These are phyloP conservation scores for Hypholoma sublateritium DNA, from an alignment of 768 basidiomycete genomes.

Conservation along the genomic window DNA sequence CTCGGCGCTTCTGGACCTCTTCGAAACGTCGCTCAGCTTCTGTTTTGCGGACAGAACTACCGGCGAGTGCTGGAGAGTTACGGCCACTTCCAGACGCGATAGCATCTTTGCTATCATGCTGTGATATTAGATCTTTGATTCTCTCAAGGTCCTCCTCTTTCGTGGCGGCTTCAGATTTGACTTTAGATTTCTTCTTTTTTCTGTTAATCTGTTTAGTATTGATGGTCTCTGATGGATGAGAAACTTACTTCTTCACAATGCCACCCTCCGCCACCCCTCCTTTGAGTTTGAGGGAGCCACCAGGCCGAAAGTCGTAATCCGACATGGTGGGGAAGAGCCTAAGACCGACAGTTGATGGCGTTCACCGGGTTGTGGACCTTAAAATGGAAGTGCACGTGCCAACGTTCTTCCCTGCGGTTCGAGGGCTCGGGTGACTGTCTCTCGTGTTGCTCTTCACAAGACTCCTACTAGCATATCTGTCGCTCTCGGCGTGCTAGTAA, in stretches of 20 bases:
- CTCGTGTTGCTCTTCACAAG: background rate
- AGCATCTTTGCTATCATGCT: constrained; percentile 45
- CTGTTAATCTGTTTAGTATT: constrained; percentile 33
- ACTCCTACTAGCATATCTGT: constrained; percentile 6
- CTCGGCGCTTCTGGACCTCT: constrained; percentile 79
- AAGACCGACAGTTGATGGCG: constrained; percentile 9
- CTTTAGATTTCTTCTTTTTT: constrained; percentile 86
- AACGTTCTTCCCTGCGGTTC: background rate
- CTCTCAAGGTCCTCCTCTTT: constrained; percentile 45
- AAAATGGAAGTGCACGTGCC: constrained; percentile 9
- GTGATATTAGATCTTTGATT: constrained; percentile 49
- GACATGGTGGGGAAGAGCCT: constrained; percentile 51
- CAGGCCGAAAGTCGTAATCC: constrained; percentile 82
- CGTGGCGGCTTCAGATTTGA: constrained; percentile 49
- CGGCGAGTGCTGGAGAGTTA: constrained; percentile 57
- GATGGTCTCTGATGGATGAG: constrained; percentile 10
- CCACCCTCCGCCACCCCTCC: constrained; percentile 78
- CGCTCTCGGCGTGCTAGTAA: constrained; percentile 11
- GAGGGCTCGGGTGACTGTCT: constrained; percentile 1
- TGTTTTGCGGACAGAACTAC: constrained; percentile 63
- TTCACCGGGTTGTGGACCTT: background rate
- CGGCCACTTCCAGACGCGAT: constrained; percentile 56
- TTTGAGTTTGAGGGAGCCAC: constrained; percentile 89
- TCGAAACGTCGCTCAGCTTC: constrained; percentile 89
- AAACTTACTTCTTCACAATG: constrained; percentile 75